phyloP scores from a whole-genome alignment of 2,329 filamentous ascomycete species.

The Hypomyces rosellus region DNA sequence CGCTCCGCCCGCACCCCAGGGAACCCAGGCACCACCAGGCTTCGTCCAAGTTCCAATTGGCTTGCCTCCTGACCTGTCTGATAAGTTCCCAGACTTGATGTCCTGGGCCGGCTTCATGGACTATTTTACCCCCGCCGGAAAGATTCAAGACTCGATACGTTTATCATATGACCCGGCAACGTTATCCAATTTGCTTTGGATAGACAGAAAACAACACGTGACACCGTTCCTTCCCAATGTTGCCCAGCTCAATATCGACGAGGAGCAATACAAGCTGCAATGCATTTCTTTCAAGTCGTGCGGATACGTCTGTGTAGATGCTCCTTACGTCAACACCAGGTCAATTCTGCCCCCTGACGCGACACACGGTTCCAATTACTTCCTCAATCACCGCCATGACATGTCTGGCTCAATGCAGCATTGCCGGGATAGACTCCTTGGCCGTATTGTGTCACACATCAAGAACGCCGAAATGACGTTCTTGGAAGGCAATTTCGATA shows the following conservation, averaged over 20 bases:
- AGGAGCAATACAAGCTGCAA: constrained; percentile 25
- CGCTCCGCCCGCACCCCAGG: neutral
- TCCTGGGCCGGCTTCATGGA: constrained; percentile 39
- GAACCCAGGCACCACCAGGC: no score
- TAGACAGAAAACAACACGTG: neutral
- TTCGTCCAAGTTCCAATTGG: neutral
- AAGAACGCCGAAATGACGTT: constrained; percentile 21
- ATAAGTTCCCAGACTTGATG: constrained; percentile 20
- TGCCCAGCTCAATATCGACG: constrained; percentile 19
- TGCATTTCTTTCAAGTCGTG: constrained; percentile 52
- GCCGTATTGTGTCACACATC: constrained; percentile 26
- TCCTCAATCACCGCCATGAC: constrained; percentile 14
- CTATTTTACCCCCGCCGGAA: constrained; percentile 33
- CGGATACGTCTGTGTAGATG: constrained; percentile 48
- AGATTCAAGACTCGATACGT: constrained; percentile 15
- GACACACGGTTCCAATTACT: neutral
- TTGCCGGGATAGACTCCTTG: constrained; percentile 31
- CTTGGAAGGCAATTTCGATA: constrained; percentile 26
- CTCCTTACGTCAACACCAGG: constrained; percentile 30
- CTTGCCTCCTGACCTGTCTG: neutral
- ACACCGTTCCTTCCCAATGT: constrained; percentile 2
- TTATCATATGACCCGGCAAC: neutral
- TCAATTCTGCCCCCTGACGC: constrained; percentile 22
- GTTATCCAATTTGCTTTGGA: neutral
- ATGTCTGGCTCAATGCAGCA: constrained; percentile 28